Percentiles rank a stretch among this genome's conserved stretches.
These are phyloP conservation scores for Sphaerobolus stellatus DNA, from an alignment of 1,284 basidiomycete genomes.

Conservation along the genomic window DNA sequence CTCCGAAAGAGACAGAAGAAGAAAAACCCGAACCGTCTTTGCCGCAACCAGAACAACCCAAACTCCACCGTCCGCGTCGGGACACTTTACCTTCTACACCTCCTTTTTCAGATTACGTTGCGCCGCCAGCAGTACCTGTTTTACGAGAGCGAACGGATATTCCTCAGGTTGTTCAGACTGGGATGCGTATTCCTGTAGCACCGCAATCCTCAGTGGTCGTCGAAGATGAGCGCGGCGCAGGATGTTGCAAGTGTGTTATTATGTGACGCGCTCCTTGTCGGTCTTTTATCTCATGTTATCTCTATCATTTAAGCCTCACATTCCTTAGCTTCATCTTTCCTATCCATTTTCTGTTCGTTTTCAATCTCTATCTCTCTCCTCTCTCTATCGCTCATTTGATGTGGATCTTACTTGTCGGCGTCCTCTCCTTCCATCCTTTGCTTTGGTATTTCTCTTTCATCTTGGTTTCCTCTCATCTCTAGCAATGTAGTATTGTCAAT, in stretches of 20 bases:
- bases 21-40: constrained; percentile 21
- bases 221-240: constrained; percentile 45
- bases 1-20: constrained; percentile 18
- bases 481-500: neutral
- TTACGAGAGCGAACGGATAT: constrained; percentile 11
- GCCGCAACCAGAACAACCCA: constrained; percentile 21
- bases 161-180: constrained; percentile 8
- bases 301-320: neutral
- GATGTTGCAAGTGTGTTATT: constrained; percentile 62
- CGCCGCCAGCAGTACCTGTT: constrained; percentile 19
- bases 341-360: neutral
- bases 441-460: neutral
- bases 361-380: neutral
- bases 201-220: constrained; percentile 22
- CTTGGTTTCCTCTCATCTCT: neutral
- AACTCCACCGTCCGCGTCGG: constrained; percentile 15
- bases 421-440: neutral
- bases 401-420: neutral
- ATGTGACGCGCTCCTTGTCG: constrained; percentile 46
- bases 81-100: constrained; percentile 47
- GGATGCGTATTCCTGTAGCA: neutral
- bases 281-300: constrained; percentile 20
- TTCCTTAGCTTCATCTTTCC: neutral
- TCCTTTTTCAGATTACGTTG: constrained; percentile 62
- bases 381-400: neutral